Base-by-base conservation (phyloP, 495 filamentous ascomycete species). In the Tuber melanosporum region DNA sequence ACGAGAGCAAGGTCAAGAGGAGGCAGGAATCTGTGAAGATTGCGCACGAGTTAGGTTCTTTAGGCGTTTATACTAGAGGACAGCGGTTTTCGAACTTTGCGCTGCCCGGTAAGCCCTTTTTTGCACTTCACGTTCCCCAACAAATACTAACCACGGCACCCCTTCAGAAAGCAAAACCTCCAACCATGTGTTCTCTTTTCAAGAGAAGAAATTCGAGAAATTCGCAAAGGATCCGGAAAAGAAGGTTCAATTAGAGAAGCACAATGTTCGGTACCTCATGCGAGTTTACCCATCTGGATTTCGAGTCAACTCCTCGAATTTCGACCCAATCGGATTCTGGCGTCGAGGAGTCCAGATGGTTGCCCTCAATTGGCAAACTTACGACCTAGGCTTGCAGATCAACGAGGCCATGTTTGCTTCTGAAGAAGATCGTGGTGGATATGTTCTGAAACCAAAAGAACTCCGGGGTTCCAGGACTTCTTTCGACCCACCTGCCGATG, bases 381-480 rank as follows among this genome's bases (percentile, higher is more conserved):
- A 95, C 81, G 95, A 98, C 80, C 87, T 94, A 44, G 92, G 93
- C 22, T 94, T 97, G 90, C 94, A 98, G 83, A 87, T 98, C 83
- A 98, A 98, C 80, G 92, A 95, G 74, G 95, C 95, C 77, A 99
- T 99, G 95, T 99, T 98, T 84, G 92, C 93, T n/a, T 91, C 93
- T 72, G 94, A 94, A 44, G 90, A 89, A 36, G 95, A 97, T 85
- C 89, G 90, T 72, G 91, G 91, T 14, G 95, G 95, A 36, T 99
- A 97, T 79, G 93, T 98, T 39, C 88, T 98, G 57, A 99, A 99
- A 84, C 95, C 95, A 9, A 88, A 91, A 71, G 92, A 94, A 80
- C 89, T 95, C 70, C 92, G 95, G 49, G 82, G 72, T 73, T 80
- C 78, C 49, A 76, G 81, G 73, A 71, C 10, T 70, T 82, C 77